Conservation (phyloP, 495 filamentous ascomycete genomes). For the Rhizodiscina lignyota region DNA sequence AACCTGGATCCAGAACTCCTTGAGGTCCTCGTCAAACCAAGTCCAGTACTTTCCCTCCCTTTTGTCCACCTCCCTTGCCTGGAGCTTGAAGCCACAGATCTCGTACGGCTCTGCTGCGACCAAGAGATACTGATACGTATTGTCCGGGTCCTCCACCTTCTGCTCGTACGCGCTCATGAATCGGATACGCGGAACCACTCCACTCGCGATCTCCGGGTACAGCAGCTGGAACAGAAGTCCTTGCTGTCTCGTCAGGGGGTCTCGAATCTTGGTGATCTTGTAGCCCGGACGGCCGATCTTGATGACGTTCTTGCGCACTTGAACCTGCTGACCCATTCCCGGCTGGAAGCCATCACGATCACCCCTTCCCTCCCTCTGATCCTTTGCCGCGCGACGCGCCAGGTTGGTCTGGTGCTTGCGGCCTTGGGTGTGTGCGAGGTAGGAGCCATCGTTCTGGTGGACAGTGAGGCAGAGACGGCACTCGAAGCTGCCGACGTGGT, state of each 20-base stretch:
- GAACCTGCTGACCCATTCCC: constrained; percentile 35
- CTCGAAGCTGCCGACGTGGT: constrained; percentile 96
- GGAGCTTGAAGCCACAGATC: constrained; percentile 90
- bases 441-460: constrained; percentile 99
- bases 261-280: constrained; percentile 90
- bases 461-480: constrained; percentile 95
- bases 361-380: constrained; percentile 75
- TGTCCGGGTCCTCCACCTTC: constrained; percentile 87
- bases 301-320: constrained; percentile 70
- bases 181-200: constrained; percentile 62
- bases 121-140: constrained; percentile 83
- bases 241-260: constrained; percentile 77
- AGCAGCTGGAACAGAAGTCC: constrained; percentile 89
- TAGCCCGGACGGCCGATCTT: constrained; percentile 97
- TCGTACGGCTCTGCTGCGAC: constrained; percentile 97
- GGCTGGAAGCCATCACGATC: constrained; percentile 45
- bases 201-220: constrained; percentile 76
- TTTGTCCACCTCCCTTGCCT: constrained; percentile 85
- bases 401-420: constrained; percentile 99
- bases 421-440: constrained; percentile 96
- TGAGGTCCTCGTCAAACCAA: constrained; percentile 90
- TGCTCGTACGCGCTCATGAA: constrained; percentile 98
- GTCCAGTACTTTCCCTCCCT: constrained; percentile 75
- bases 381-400: constrained; percentile 83
- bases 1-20: constrained; percentile 98